Conservation (phyloP, 202 grass and related monocot species). For the Eragrostis tef region DNA sequence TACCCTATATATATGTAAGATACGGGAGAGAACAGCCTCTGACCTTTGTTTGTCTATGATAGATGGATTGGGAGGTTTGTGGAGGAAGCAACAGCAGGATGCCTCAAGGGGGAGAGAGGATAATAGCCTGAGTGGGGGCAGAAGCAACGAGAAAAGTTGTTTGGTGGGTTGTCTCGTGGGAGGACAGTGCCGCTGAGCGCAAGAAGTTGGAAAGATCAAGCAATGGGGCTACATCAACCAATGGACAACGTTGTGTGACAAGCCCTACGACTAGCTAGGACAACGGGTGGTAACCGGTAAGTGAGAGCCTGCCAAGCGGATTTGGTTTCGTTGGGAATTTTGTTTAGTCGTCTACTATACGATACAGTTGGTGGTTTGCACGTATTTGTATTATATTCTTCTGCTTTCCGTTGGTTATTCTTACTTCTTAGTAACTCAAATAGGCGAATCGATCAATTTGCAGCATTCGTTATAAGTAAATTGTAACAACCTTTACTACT, state of each 20-base stretch:
- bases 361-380: constrained; percentile 7
- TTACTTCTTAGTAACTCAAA: background rate
- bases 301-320: background rate
- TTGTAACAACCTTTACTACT: no score
- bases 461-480: background rate
- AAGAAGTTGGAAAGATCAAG: constrained; percentile 47
- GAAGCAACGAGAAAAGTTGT: constrained; percentile 44
- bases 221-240: constrained; percentile 40
- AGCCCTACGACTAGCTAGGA: constrained; percentile 9
- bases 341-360: background rate
- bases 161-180: constrained; percentile 54
- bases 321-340: background rate
- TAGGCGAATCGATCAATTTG: background rate
- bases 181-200: constrained; percentile 45
- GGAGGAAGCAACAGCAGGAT: constrained; percentile 45
- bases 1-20: constrained; percentile 59
- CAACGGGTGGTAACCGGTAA: constrained; percentile 8
- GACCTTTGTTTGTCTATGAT: constrained; percentile 31
- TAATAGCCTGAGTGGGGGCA: constrained; percentile 42
- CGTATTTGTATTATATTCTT: background rate
- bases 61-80: constrained; percentile 47
- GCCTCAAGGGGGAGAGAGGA: constrained; percentile 31
- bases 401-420: background rate
- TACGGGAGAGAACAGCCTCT: constrained; percentile 38
- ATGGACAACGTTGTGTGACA: constrained; percentile 40